Conservation (phyloP, 306 rosid genomes). For the Abrus pulchellus region DNA sequence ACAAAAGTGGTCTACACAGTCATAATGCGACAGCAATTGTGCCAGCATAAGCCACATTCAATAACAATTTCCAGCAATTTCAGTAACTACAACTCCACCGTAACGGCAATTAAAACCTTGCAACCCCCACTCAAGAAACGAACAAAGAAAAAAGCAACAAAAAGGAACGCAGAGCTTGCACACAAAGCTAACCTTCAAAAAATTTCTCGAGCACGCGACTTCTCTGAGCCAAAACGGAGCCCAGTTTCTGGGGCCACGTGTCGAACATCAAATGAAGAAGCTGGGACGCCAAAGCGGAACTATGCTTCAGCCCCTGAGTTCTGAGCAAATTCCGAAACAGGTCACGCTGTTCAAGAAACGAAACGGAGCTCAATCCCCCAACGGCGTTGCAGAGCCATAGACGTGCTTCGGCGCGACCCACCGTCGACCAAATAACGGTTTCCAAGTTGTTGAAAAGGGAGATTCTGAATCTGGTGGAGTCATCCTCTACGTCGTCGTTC, state of each 20-base stretch:
- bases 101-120: background rate
- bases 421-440: conserved; percentile 63
- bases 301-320: conserved; percentile 52
- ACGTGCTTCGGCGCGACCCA: conserved; percentile 80
- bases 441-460: conserved; percentile 72
- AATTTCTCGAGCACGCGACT: conserved; percentile 65
- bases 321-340: conserved; percentile 64
- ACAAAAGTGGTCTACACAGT: background rate
- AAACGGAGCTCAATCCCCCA: conserved; percentile 59
- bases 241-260: conserved; percentile 62
- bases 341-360: conserved; percentile 58
- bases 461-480: conserved; percentile 54
- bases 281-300: conserved; percentile 73
- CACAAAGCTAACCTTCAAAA: conserved; percentile 60
- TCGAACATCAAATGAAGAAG: conserved; percentile 76
- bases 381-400: conserved; percentile 83
- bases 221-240: conserved; percentile 64
- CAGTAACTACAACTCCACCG: conserved; percentile 4
- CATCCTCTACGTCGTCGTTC: conserved; percentile 49
- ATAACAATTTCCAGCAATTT: background rate
- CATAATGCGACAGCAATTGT: background rate
- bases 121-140: background rate
- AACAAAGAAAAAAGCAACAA: background rate
- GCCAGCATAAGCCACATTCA: background rate
- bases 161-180: too few relatives aligned